Percentiles rank a stretch among this genome's conserved stretches.
phyloP scores from a whole-genome alignment of 257 asterid genomes.

The Phtheirospermum japonicum region DNA sequence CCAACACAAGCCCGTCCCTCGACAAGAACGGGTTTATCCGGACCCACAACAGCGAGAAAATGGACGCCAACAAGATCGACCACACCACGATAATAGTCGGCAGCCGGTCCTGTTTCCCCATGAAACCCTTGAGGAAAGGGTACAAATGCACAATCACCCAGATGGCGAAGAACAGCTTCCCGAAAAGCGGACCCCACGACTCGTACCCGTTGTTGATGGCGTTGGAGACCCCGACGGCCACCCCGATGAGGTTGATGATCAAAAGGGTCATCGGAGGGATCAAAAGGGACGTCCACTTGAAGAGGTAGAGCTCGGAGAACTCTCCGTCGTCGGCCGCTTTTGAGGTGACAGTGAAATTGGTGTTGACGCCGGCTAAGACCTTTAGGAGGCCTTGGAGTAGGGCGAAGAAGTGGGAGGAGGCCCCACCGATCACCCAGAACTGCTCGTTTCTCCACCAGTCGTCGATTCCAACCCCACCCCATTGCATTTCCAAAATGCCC shows the following conservation, averaged over 20 bases:
- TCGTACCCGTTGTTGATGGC: slow-evolving; percentile 61
- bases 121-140: slow-evolving; percentile 68
- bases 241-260: slow-evolving; percentile 57
- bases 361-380: slow-evolving; percentile 62
- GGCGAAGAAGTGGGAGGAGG: slow-evolving; percentile 56
- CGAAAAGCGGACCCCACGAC: slow-evolving; percentile 64
- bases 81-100: slow-evolving; percentile 64
- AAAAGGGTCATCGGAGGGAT: slow-evolving; percentile 55
- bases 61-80: slow-evolving; percentile 64
- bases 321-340: slow-evolving; percentile 65
- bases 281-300: slow-evolving; percentile 61
- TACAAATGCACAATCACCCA: slow-evolving; percentile 67
- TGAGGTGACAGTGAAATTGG: slow-evolving; percentile 59
- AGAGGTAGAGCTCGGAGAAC: slow-evolving; percentile 54
- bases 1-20: slow-evolving; percentile 47
- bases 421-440: slow-evolving; percentile 71
- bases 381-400: slow-evolving; percentile 62
- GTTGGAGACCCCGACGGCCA: slow-evolving; percentile 51
- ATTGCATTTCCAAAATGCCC: slow-evolving; percentile 50
- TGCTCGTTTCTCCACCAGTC: slow-evolving; percentile 74
- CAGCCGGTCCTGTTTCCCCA: slow-evolving; percentile 53
- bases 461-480: slow-evolving; percentile 61
- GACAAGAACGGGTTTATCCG: slow-evolving; percentile 58
- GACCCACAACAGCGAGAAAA: slow-evolving; percentile 67
- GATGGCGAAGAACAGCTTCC: slow-evolving; percentile 52